Conservation (phyloP, 2,329 filamentous ascomycete species). For the Colletotrichum eleusines region DNA sequence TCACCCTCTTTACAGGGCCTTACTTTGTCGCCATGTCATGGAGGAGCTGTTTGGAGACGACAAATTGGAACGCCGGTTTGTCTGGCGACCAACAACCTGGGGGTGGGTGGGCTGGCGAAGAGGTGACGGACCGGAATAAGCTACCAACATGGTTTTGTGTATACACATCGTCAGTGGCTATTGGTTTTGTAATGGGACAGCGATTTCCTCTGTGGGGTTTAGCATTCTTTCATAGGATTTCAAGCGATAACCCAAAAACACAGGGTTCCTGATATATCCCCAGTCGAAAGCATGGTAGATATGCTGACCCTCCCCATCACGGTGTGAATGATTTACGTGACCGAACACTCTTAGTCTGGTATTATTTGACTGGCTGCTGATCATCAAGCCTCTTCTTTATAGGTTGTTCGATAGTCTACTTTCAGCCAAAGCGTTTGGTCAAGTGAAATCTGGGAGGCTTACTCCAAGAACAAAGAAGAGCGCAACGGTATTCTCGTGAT, state of each 20-base stretch:
- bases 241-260: background rate
- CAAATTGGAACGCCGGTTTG: rapidly evolving
- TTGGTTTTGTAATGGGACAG: background rate
- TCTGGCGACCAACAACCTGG: background rate
- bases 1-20: background rate
- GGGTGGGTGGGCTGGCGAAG: background rate
- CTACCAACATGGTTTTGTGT: too few species aligned
- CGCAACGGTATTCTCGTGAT: background rate
- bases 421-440: background rate
- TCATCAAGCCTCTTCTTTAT: background rate
- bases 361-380: background rate
- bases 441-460: background rate
- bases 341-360: background rate
- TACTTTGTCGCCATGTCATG: background rate
- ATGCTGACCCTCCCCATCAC: background rate
- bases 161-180: too few species aligned
- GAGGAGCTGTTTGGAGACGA: background rate
- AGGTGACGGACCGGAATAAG: background rate
- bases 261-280: background rate
- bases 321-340: background rate
- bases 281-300: background rate
- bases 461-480: background rate
- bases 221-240: background rate
- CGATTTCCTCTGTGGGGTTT: background rate
- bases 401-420: background rate